These are phyloP conservation scores for Oxyria digyna DNA, from an alignment of 148 eudicot species.

Conservation along the genomic window DNA sequence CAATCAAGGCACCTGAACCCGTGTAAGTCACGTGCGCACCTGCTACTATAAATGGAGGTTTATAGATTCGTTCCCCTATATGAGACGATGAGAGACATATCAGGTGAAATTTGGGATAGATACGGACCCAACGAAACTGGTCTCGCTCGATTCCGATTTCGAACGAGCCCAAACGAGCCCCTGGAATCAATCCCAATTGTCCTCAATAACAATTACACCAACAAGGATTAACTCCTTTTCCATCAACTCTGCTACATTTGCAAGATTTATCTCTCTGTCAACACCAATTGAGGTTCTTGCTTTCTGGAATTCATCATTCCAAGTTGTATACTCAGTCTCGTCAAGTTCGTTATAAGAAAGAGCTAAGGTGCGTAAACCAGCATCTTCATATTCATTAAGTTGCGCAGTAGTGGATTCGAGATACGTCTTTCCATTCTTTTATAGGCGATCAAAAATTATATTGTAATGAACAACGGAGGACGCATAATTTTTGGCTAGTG, in stretches of 20 bases:
- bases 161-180: no score
- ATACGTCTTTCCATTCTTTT: slow-evolving; percentile 62
- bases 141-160: no score
- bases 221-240: slow-evolving; percentile 85
- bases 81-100: no score
- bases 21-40: no score
- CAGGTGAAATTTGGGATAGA: no score
- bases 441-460: slow-evolving; percentile 74
- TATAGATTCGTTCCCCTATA: no score
- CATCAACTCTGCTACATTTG: slow-evolving; percentile 57
- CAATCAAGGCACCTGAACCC: no score
- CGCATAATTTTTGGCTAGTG: no score
- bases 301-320: slow-evolving; percentile 71
- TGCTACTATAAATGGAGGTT: no score
- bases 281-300: slow-evolving; percentile 65
- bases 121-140: no score
- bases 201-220: slow-evolving; percentile 95
- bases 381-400: slow-evolving; percentile 82
- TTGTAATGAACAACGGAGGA: no score
- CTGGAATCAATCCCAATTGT: no score
- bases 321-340: slow-evolving; percentile 51
- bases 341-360: slow-evolving; percentile 75
- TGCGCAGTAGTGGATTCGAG: slow-evolving; percentile 61
- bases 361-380: slow-evolving; percentile 83
- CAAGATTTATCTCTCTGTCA: slow-evolving; percentile 66